Conservation (phyloP, 805 yeast genomes). For the Lachancea quebecensis region DNA sequence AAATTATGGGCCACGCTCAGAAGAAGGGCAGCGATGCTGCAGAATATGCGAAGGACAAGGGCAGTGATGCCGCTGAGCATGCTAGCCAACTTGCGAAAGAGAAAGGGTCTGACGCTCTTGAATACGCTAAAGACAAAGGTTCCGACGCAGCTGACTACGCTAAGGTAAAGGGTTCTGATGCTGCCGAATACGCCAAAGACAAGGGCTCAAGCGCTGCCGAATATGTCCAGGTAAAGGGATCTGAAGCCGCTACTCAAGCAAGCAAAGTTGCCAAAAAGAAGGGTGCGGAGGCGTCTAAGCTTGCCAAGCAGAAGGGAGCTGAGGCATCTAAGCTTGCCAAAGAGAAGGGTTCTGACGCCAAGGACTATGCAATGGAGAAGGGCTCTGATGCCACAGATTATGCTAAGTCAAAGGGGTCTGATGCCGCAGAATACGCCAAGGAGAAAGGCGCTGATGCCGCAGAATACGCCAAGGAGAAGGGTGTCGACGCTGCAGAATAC, state of each 20-base stretch:
- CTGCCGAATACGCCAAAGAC: constrained; percentile 10
- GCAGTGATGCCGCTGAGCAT: constrained; percentile 5
- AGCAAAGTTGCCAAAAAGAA: constrained; percentile 15
- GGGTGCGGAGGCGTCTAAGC: constrained; percentile 18
- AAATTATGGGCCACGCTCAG: constrained; percentile 8
- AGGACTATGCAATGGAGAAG: constrained; percentile 15
- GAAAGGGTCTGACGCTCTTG: constrained; percentile 10
- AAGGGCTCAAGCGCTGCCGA: constrained; percentile 1
- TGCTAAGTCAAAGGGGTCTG: constrained; percentile 17
- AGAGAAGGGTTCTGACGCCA: constrained; percentile 5
- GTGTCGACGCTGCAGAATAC: constrained; percentile 1
- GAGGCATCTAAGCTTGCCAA: constrained; percentile 18
- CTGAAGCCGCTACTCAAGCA: constrained; percentile 5
- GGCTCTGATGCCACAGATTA: constrained; percentile 19
- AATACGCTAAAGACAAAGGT: constrained; percentile 15
- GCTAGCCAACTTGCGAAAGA: constrained; percentile 10
- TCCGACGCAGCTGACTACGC: constrained; percentile 16
- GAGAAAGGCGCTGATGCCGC: constrained; percentile 5
- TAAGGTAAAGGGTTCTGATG: constrained; percentile 3
- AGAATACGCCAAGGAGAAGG: constrained; percentile 8
- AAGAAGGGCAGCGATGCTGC: constrained; percentile 5
- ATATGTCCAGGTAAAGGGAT: not conserved
- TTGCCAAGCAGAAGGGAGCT: constrained; percentile 1
- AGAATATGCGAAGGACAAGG: constrained; percentile 2
- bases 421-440: constrained; percentile 14